Base-by-base conservation (phyloP, 139 green algal species). In the Microglena sp. region DNA sequence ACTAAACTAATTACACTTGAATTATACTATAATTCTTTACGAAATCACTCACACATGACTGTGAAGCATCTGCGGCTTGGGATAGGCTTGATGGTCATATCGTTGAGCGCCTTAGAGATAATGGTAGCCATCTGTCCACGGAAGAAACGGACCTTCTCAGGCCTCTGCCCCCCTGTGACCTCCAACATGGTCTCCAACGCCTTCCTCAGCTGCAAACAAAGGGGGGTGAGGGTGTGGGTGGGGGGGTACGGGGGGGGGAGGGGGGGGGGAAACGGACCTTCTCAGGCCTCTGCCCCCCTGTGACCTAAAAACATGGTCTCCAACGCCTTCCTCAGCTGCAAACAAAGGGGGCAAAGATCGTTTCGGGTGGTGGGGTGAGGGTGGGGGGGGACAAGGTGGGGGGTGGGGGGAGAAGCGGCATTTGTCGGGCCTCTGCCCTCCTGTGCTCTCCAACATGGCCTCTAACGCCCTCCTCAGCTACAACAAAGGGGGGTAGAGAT, bases 101-200 rank as follows among this genome's bases (percentile, higher is more conserved):
- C 94, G 5, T 60, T 73, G 18, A 96, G 80, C 4, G 94, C 94
- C 33, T 88, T 84, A 8, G 82, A 85, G 64, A 99, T 98, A 80
- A 99, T 99, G 35, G 93, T 99, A 65, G 92, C 81, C 94, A 99
- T 98, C 74, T 97, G 92, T 22, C 81, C 86, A 2, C 94, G 72
- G 77, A 99, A 99, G 78, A 95, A 99, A 2, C 86, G 77, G 0
- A 86, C 83, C 33, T 82, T 84, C 44, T 82, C 68, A 5, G 94
- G 94, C 30, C 64, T 72, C 33, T 77, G 67, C 0, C 83, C 84
- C 0, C 87, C 93, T 18, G 68, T 62, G 72, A 83, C 68, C 1
- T 69, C 55, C 18, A 98, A 70, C 2, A 99, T 34, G 1, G 60
- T 56, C 55, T 90, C 68, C 1, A 99, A 62, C 0, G 86, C 83